Evolutionary conservation across 1,139 yeast genomes (phyloP).

Genomic region (Candida sp.): DNA sequence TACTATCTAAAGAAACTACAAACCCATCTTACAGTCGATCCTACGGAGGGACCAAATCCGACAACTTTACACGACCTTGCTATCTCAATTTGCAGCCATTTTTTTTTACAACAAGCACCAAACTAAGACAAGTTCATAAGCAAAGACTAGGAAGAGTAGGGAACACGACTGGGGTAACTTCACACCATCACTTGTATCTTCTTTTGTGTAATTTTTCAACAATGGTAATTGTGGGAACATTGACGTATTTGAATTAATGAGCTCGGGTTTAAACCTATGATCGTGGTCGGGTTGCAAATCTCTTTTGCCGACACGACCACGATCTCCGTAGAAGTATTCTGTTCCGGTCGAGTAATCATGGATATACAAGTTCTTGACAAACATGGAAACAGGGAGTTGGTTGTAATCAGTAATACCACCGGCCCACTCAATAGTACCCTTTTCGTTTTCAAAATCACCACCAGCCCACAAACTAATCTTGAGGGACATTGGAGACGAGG

Average conservation of each 20-base stretch:
- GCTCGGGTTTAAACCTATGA: too few species aligned
- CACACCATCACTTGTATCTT: background rate
- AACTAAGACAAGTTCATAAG: background rate
- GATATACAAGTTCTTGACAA: conserved; percentile 24
- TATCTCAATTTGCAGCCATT: too few species aligned
- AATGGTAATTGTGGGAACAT: background rate
- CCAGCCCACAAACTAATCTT: conserved; percentile 42
- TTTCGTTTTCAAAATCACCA: conserved; percentile 31
- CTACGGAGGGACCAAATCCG: background rate
- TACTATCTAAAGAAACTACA: background rate
- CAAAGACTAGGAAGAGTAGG: background rate
- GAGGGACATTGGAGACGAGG: conserved; percentile 37
- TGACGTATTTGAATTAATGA: background rate
- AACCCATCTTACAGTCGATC: background rate
- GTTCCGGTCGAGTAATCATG: conserved; percentile 31
- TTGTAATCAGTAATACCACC: conserved; percentile 36
- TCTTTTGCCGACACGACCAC: too few species aligned
- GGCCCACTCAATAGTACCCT: conserved; percentile 41
- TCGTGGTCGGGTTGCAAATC: too few species aligned
- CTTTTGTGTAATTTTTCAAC: background rate
- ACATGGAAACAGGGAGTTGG: conserved; percentile 34
- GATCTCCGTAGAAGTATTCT: conserved; percentile 20
- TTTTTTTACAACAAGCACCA: background rate
- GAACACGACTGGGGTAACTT: background rate
- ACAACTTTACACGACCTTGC: background rate